Evolutionary conservation across 257 asterid species (phyloP), one percentile per base, ranked within the genome.

Genomic region (Ehretia macrophylla): DNA sequence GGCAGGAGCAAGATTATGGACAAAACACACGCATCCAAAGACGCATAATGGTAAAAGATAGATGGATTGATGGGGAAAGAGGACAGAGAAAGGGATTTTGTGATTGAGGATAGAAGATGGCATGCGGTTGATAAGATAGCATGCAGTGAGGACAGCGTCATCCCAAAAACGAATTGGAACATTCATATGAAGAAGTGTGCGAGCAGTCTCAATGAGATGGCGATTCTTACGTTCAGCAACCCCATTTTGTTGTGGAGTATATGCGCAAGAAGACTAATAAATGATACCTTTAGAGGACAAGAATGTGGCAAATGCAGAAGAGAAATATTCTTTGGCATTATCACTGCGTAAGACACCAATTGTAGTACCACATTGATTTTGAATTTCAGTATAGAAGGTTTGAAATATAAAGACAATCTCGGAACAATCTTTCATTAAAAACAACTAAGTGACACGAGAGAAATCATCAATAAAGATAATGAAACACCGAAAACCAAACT

Each of bases 21-120:
- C 50, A 65, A 56, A 65, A 45, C 50, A 18, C 0, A 10, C n/a
- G 16, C 22, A 51, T 9, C 51, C 59, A 48, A 66, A 66, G 8
- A 50, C 49, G 9, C 11, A 0, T 19, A 32, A 53, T 11, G 70
- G 11, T 27, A 49, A 27, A 5, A 12, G 32, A 18, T 14, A 39
- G 0, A 13, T 0, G 12, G 61, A 19, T 5, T 37, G 0, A 32
- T 10, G 17, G 0, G 48, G 35, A 16, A 32, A 50, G 0, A 58
- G 17, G 0, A 38, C 10, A 1, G 45, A 27, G n/a, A 48, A 14
- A 8, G 65, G 45, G 10, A 14, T 57, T 10, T 32, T 1, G 17
- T n/a, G 19, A 12, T 56, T 4, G 8, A 57, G 38, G 13, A 49
- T 32, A 0, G 8, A 27, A 0, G 21, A 35, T 4, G 55, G 48